Conservation (phyloP, 768 basidiomycete species). For the Daedaleopsis sinensis region DNA sequence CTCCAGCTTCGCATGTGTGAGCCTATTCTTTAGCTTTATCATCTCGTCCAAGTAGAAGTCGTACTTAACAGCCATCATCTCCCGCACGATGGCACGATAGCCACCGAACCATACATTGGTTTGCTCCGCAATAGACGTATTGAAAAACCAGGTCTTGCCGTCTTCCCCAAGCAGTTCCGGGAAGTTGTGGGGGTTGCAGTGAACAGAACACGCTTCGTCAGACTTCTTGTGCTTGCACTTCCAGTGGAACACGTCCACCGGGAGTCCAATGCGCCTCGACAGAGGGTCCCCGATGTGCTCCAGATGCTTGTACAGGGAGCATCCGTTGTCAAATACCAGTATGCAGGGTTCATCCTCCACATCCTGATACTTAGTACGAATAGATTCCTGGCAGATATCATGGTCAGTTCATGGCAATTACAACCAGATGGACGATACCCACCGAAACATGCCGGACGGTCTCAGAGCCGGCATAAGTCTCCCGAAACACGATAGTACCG, state of each 20-base stretch:
- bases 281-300: no score
- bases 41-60: conserved; percentile 37
- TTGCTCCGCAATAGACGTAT: conserved; percentile 39
- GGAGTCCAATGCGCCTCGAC: no score
- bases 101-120: conserved; percentile 40
- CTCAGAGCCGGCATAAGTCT: conserved; percentile 30
- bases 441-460: conserved; percentile 18
- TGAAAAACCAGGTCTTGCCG: conserved; percentile 33
- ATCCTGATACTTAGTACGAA: no score
- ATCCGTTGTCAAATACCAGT: neutral
- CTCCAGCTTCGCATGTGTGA: neutral
- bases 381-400: no score
- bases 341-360: no score
- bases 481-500: conserved; percentile 22
- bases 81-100: conserved; percentile 33
- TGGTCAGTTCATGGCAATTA: no score
- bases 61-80: conserved; percentile 28
- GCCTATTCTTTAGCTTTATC: conserved; percentile 18
- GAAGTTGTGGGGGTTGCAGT: conserved; percentile 34
- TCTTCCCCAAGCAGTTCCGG: conserved; percentile 21
- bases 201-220: conserved; percentile 27
- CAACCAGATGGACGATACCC: no score
- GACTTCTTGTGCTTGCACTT: conserved; percentile 38
- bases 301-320: conserved; percentile 31
- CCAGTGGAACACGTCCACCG: conserved; percentile 43